A percentile compares a stretch with the other conserved stretches of the same genome.
Evolutionary conservation across 129 eudicot species (phyloP).

Genomic region (Centella asiatica): DNA sequence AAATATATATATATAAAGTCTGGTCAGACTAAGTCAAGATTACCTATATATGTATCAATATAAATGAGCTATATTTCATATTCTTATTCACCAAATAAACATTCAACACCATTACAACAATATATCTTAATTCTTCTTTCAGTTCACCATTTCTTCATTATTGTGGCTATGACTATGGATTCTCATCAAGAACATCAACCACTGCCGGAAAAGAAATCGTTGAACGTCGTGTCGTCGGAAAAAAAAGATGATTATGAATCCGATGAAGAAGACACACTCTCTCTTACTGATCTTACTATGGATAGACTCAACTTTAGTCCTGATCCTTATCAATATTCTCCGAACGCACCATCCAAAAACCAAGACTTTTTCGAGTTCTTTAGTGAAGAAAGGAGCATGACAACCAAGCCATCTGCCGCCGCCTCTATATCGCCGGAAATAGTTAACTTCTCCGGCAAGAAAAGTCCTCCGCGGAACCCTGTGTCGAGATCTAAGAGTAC

Average conservation of each 20-base stretch:
- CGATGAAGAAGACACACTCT: constrained; percentile 3
- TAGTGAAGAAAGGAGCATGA: constrained; percentile 4
- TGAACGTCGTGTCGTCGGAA: too few species aligned
- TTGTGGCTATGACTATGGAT: too few species aligned
- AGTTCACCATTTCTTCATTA: too few species aligned
- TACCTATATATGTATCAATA: too few species aligned
- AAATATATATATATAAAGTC: too few species aligned
- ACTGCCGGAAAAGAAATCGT: too few species aligned
- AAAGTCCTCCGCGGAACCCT: constrained; percentile 19
- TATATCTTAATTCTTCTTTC: too few species aligned
- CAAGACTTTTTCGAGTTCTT: constrained; percentile 28
- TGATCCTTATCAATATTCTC: background rate
- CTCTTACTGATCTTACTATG: constrained; percentile 9
- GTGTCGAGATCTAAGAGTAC: background rate
- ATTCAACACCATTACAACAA: too few species aligned
- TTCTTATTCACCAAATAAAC: too few species aligned
- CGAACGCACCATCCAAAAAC: constrained; percentile 16
- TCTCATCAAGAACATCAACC: too few species aligned
- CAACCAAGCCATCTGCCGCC: background rate
- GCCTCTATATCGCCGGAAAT: constrained; percentile 16
- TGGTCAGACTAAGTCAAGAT: too few species aligned
- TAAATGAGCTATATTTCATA: too few species aligned
- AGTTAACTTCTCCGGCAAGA: constrained; percentile 15
- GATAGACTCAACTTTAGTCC: background rate
- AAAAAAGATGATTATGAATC: background rate